Evolutionary conservation across 1,284 basidiomycete species (phyloP), one percentile per base, ranked within the genome.

Genomic region (Ganoderma sinense): DNA sequence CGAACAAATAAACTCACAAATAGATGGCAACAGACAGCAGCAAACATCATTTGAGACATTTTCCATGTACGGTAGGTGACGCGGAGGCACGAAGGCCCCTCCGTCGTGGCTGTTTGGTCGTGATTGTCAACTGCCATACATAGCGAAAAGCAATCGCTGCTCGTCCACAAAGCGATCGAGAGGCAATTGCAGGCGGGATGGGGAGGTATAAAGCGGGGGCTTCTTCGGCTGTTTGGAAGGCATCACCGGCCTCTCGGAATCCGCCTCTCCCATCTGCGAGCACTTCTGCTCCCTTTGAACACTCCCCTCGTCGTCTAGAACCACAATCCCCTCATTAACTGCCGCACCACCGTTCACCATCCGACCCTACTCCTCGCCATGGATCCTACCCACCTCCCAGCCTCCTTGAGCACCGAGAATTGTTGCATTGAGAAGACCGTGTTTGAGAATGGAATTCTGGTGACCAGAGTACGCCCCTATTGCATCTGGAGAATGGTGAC

Each of bases 131-230:
- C n/a, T 60, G n/a, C 58, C 36, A 39, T 60, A 36, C n/a, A 60
- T 60, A 36, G 33, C 43, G 33, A 60, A 60, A 36, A 36, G 58
- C 59, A 45, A 61, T 41, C 59, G 23, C 36, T 43, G 40, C 39
- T 61, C 36, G 40, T 61, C 40, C 59, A 61, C 13, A 23, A 26
- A 43, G 39, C 59, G 43, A 61, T 61, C 59, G 59, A 41, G 59
- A 61, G 39, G 40, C 59, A 26, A 61, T 41, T 53, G 11, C n/a
- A 10, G 13, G 36, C 23, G 18, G 36, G 40, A 40, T 61, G 39
- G n/a, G 20, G 4, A 20, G 0, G 14, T 61, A 61, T 61, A 61
- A 61, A 61, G 59, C 36, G 59, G 36, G 58, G 58, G 18, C n/a
- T 13, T 14, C 23, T 60, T 40, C 1, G 59, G 33, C n/a, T 26